Conservation (phyloP, 2,329 filamentous ascomycete genomes). For the Curvularia sp. region DNA sequence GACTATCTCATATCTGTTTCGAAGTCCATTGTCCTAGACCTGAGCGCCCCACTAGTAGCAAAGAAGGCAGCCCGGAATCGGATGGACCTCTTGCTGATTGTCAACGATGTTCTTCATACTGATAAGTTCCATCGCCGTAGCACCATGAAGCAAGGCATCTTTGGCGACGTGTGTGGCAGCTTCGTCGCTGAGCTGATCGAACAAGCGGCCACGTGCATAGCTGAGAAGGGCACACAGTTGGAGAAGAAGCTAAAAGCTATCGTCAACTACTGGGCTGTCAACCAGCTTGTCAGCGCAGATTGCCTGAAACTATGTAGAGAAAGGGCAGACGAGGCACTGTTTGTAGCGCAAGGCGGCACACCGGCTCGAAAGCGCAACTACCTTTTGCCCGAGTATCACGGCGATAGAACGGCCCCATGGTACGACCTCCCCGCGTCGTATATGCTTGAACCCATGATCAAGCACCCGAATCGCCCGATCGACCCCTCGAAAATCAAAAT, state of each 20-base stretch:
- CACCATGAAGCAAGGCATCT: constrained; percentile 11
- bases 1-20: constrained; percentile 78
- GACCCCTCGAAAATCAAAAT: constrained; percentile 70
- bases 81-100: constrained; percentile 77
- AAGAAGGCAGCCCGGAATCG: constrained; percentile 70
- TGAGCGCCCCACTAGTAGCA: constrained; percentile 16
- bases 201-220: constrained; percentile 61
- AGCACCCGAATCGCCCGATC: constrained; percentile 77
- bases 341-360: constrained; percentile 38
- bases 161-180: constrained; percentile 57
- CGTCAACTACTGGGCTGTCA: constrained; percentile 73
- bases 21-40: constrained; percentile 59
- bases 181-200: constrained; percentile 68
- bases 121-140: constrained; percentile 34
- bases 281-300: constrained; percentile 65
- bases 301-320: constrained; percentile 67
- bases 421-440: constrained; percentile 84
- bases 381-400: constrained; percentile 77
- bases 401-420: constrained; percentile 75
- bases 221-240: constrained; percentile 69
- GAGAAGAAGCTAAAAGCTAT: constrained; percentile 65
- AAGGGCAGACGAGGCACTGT: constrained; percentile 58
- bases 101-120: constrained; percentile 76
- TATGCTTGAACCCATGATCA: constrained; percentile 78
- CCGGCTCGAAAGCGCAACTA: constrained; percentile 65